Conservation (phyloP, 257 asterid species). For the Jacaranda mimosifolia region DNA sequence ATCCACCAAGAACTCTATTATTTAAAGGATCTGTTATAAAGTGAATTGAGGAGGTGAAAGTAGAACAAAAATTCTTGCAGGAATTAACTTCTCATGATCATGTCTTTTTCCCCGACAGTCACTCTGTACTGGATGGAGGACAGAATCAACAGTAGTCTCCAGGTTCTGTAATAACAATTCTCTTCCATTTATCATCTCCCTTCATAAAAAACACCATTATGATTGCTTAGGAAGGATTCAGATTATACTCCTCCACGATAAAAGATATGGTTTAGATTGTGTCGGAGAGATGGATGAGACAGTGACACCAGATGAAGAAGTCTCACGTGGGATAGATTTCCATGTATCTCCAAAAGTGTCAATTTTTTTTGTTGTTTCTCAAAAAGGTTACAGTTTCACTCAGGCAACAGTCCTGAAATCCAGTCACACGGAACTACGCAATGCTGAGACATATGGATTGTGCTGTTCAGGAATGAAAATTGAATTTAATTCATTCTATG, state of each 20-base stretch:
- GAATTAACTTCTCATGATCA: slow-evolving; percentile 1
- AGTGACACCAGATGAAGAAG: slow-evolving; percentile 35
- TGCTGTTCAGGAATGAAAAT: too few relatives aligned
- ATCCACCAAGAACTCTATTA: slow-evolving; percentile 22
- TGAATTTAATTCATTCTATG: too few relatives aligned
- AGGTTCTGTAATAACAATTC: slow-evolving; percentile 7
- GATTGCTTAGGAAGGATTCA: background rate
- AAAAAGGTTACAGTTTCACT: too few relatives aligned
- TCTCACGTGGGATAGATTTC: too few relatives aligned
- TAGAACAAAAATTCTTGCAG: slow-evolving; percentile 1
- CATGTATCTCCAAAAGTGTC: background rate
- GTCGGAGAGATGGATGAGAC: slow-evolving; percentile 35
- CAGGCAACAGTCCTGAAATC: too few relatives aligned
- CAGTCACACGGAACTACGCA: too few relatives aligned
- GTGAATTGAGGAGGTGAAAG: background rate
- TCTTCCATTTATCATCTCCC: slow-evolving; percentile 1
- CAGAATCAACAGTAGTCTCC: background rate
- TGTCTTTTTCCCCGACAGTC: slow-evolving; percentile 19
- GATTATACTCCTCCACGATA: slow-evolving; percentile 17
- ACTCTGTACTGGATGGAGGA: background rate
- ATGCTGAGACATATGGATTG: too few relatives aligned
- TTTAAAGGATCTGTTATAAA: slow-evolving; percentile 5
- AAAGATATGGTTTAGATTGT: slow-evolving; percentile 30
- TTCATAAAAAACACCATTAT: slow-evolving; percentile 18
- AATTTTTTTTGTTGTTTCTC: too few relatives aligned